Evolutionary conservation across 73 alveolate genomes (phyloP).

Genomic region (Blepharisma stoltei): DNA sequence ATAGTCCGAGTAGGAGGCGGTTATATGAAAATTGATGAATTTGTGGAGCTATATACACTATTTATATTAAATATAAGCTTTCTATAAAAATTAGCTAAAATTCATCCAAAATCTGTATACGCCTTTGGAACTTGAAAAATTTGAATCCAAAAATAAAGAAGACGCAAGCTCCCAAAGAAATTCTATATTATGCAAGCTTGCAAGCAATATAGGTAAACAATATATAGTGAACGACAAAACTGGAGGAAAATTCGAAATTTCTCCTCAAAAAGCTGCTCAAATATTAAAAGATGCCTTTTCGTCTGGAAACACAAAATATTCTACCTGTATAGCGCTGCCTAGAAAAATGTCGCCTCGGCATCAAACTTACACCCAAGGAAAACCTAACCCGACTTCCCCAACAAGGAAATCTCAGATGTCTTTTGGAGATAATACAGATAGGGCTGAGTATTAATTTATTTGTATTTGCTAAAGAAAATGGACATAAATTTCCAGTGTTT

Average conservation of each 20-base stretch:
- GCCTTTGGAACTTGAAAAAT: conserved; percentile 7
- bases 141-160: conserved; percentile 3
- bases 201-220: background rate
- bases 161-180: conserved; percentile 15
- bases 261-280: conserved; percentile 27
- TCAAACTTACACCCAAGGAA: too few relatives aligned
- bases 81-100: too few relatives aligned
- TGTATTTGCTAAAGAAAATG: too few relatives aligned
- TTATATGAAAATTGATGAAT: conserved; percentile 42
- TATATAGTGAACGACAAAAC: conserved; percentile 17
- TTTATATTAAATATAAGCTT: too few relatives aligned
- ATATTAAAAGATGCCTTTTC: conserved; percentile 7
- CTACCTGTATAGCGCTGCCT: conserved; percentile 16
- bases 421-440: too few relatives aligned
- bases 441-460: too few relatives aligned
- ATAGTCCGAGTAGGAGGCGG: conserved; percentile 64
- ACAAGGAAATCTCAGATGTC: too few relatives aligned
- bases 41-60: conserved; percentile 33
- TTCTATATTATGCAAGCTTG: background rate
- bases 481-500: too few relatives aligned
- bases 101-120: too few relatives aligned
- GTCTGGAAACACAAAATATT: conserved; percentile 18
- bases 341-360: conserved; percentile 1
- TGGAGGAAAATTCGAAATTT: conserved; percentile 18
- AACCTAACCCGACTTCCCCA: too few relatives aligned